phyloP scores from a whole-genome alignment of 202 grass and related monocot species.

The Thinopyrum obtusiflorum region DNA sequence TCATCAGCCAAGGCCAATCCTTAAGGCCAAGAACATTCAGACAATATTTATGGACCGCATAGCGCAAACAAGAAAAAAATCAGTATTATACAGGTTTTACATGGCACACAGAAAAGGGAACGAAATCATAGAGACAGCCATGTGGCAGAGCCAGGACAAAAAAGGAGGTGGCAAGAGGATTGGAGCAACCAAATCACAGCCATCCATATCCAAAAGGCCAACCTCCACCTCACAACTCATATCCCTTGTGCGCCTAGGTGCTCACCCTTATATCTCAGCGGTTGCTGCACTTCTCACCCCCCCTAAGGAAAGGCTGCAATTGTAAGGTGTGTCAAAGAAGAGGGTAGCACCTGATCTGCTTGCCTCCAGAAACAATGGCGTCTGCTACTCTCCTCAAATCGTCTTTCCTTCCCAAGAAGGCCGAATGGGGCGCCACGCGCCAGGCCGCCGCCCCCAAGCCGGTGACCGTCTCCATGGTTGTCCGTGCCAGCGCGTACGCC shows the following conservation, averaged over 20 bases:
- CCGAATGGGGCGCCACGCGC: constrained; percentile 59
- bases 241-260: constrained; percentile 55
- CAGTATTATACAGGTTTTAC: constrained; percentile 12
- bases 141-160: constrained; percentile 50
- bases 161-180: constrained; percentile 58
- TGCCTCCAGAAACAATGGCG: constrained; percentile 61
- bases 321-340: constrained; percentile 29
- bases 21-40: constrained; percentile 33
- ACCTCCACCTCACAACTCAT: constrained; percentile 85
- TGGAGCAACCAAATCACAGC: constrained; percentile 54
- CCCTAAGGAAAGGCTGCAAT: constrained; percentile 45
- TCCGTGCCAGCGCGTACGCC: constrained; percentile 62
- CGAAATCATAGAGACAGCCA: constrained; percentile 7
- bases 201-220: constrained; percentile 61
- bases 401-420: constrained; percentile 92
- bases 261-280: constrained; percentile 58
- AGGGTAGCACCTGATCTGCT: constrained; percentile 33
- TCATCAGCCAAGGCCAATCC: constrained; percentile 35
- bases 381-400: constrained; percentile 94
- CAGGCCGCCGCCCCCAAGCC: constrained; percentile 43
- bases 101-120: constrained; percentile 33
- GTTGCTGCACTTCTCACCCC: constrained; percentile 37
- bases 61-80: background rate
- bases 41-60: constrained; percentile 36
- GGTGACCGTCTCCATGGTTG: constrained; percentile 64